phyloP scores from a whole-genome alignment of 176 grass and related monocot species.

The Chrysopogon serrulatus region DNA sequence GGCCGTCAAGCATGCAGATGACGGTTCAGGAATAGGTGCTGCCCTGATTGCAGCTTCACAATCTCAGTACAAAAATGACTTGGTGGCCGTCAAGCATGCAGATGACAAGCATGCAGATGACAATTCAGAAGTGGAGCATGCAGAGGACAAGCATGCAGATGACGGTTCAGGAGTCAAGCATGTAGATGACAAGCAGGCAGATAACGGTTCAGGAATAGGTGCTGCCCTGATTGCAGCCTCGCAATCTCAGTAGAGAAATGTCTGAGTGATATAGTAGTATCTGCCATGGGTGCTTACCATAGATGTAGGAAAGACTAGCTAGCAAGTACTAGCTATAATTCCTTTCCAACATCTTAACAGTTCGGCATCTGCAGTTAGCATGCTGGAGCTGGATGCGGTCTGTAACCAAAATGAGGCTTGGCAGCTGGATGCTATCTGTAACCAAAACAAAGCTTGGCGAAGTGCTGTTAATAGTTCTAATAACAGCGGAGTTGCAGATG shows the following conservation, averaged over 20 bases:
- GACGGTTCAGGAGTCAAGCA: neutral
- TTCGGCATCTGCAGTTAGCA: neutral
- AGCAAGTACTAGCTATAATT: neutral
- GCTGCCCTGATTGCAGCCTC: conserved; percentile 85
- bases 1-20: conserved; percentile 39
- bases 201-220: conserved; percentile 38
- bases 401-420: neutral
- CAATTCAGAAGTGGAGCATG: conserved; percentile 1
- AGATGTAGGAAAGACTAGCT: neutral
- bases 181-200: neutral
- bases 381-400: neutral
- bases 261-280: neutral
- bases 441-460: neutral
- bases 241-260: conserved; percentile 45
- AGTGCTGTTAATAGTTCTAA: neutral
- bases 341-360: neutral
- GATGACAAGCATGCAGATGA: conserved; percentile 61
- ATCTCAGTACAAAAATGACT: conserved; percentile 35
- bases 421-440: no score
- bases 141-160: neutral
- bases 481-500: conserved; percentile 13
- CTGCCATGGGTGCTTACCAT: neutral
- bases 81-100: conserved; percentile 31
- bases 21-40: conserved; percentile 82
- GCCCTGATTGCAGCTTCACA: conserved; percentile 81